Percentiles rank a stretch among this genome's conserved stretches.
Evolutionary conservation across 805 yeast genomes (phyloP).

Genomic region (Cyberlindnera mycetangii): DNA sequence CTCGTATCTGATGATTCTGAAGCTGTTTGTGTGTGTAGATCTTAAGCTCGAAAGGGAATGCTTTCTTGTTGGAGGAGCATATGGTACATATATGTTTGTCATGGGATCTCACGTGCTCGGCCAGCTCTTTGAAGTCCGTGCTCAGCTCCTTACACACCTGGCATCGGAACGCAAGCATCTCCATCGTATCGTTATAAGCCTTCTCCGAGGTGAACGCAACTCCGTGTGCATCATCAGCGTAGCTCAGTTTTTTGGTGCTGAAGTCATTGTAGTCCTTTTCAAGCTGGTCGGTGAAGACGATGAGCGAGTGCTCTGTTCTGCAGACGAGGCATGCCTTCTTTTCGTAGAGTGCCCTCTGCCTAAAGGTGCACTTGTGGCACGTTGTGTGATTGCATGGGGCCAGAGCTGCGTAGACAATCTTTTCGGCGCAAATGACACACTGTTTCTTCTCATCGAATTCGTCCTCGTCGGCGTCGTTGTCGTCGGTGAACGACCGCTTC

Average conservation of each 20-base stretch:
- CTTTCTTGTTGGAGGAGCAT: slow-evolving; percentile 74
- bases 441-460: slow-evolving; percentile 39
- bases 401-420: slow-evolving; percentile 58
- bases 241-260: slow-evolving; percentile 29
- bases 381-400: slow-evolving; percentile 83
- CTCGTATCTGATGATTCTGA: slow-evolving; percentile 65
- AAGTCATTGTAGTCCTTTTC: slow-evolving; percentile 38
- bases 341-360: slow-evolving; percentile 77
- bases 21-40: slow-evolving; percentile 60
- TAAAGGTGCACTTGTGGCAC: slow-evolving; percentile 78
- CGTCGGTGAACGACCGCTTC: slow-evolving; percentile 21
- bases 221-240: slow-evolving; percentile 44
- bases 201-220: slow-evolving; percentile 55
- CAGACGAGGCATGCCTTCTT: slow-evolving; percentile 81
- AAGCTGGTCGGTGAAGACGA: slow-evolving; percentile 55
- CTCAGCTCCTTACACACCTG: slow-evolving; percentile 37
- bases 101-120: slow-evolving; percentile 69
- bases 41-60: slow-evolving; percentile 69
- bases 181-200: slow-evolving; percentile 47
- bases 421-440: slow-evolving; percentile 86
- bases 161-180: slow-evolving; percentile 56
- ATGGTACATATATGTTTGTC: slow-evolving; percentile 64
- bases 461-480: slow-evolving; percentile 20
- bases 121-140: slow-evolving; percentile 51
- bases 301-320: slow-evolving; percentile 59